Evolutionary conservation across 352 stramenopile species (phyloP), one percentile per base, ranked within the genome.

Genomic region (Elongisporangium senticosum): DNA sequence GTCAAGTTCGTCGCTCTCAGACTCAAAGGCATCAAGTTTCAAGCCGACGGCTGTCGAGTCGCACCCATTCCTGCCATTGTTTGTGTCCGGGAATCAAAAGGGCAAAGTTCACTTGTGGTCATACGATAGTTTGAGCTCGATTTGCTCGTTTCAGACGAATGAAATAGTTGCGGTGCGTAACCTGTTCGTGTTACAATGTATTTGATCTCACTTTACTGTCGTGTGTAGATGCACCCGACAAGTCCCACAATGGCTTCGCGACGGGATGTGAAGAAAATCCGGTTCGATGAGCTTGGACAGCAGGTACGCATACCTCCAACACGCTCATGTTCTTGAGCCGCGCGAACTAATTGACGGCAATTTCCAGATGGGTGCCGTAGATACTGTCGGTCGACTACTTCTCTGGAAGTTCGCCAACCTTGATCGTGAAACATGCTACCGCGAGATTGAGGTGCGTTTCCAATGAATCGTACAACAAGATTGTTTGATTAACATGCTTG

Each of bases 361-460:
- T 3, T 55, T 53, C 15, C 56, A 95, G 84, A 83, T 95, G 72
- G 84, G 83, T 15, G 83, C 79, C 26, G 84, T 93, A 7, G 83
- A 94, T 68, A 84, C 67, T 2, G 53, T 77, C 11, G 86, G 86
- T 0, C 73, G 75, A 7, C 68, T 95, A 51, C 86, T 79, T 52
- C 63, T 93, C 63, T 95, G 86, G 86, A 93, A 94, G 55, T 93
- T 93, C 61, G 68, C 69, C 13, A 87, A 83, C 24, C 56, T 90
- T 47, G 83, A 91, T 55, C 80, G 76, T 33, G 69, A 70, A 28
- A 62, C 71, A 6, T 93, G 77, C 55, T 93, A 95, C 55, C 74
- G 77, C 3, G 67, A 86, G 47, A 69, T 93, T 17, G 72, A 86
- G 64, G 80, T 86, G 63, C 58, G 59, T 64, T 7, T 28, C 3